A percentile compares a stretch with the other conserved stretches of the same genome.
Evolutionary conservation across 2,329 filamentous ascomycete species (phyloP).

Genomic region (Ophiocordyceps camponoti-rufipedis): DNA sequence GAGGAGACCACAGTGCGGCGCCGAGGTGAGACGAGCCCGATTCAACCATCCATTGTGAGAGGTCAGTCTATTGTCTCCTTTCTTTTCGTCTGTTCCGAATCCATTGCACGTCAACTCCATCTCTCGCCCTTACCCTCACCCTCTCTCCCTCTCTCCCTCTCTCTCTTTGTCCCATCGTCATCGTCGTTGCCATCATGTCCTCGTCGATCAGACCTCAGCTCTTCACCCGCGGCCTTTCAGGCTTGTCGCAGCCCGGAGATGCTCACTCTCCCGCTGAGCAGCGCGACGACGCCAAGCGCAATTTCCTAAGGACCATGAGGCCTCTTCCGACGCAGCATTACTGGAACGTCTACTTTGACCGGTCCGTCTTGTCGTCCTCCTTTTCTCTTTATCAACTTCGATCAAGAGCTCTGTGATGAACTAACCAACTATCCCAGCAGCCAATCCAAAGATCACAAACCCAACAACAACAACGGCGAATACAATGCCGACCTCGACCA

Average conservation of each 20-base stretch:
- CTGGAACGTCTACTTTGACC: constrained; percentile 55
- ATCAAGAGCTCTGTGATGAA: too few species aligned
- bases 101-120: too few species aligned
- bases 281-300: constrained; percentile 66
- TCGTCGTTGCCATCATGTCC: constrained; percentile 26
- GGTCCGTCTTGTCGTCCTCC: constrained; percentile 14
- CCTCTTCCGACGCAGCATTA: constrained; percentile 63
- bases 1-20: too few species aligned
- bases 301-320: constrained; percentile 58
- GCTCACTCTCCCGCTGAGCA: constrained; percentile 52
- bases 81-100: too few species aligned
- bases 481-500: constrained; percentile 41
- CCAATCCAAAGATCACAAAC: constrained; percentile 25
- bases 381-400: too few species aligned
- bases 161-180: neutral
- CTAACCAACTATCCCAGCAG: constrained; percentile 7
- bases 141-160: neutral
- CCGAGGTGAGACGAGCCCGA: too few species aligned
- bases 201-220: constrained; percentile 25
- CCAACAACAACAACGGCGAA: constrained; percentile 21
- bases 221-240: constrained; percentile 45
- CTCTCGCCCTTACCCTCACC: too few species aligned
- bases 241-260: constrained; percentile 39
- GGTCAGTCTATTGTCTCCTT: too few species aligned
- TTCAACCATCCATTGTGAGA: too few species aligned